phyloP scores from a whole-genome alignment of 164 flowering plant species.

The Tetrastigma voinierianum region DNA sequence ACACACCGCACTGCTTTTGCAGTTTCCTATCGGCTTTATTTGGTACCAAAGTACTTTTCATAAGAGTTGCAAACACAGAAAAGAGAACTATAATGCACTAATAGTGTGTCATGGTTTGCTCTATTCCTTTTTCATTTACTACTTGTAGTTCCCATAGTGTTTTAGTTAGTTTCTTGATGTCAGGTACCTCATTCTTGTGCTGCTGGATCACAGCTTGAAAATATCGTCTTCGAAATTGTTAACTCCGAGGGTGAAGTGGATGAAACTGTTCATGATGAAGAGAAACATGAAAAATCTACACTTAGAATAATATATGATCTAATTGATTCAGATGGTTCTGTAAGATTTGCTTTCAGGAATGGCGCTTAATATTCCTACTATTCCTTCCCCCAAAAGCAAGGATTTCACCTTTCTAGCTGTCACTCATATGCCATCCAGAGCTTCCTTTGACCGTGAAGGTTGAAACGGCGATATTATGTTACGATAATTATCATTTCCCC shows the following conservation, averaged over 20 bases:
- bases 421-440: slow-evolving; percentile 59
- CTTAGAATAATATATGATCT: slow-evolving; percentile 39
- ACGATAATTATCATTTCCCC: not conserved
- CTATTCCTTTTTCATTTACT: not conserved
- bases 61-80: too few relatives aligned
- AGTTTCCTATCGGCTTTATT: slow-evolving; percentile 49
- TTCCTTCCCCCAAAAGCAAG: slow-evolving; percentile 46
- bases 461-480: slow-evolving; percentile 1
- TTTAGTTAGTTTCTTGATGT: slow-evolving; percentile 2
- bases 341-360: slow-evolving; percentile 40
- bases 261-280: slow-evolving; percentile 40
- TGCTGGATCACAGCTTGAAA: slow-evolving; percentile 53
- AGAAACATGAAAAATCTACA: slow-evolving; percentile 30
- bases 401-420: slow-evolving; percentile 38
- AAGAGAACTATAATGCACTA: too few relatives aligned
- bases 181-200: slow-evolving; percentile 48
- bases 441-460: slow-evolving; percentile 49
- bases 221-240: slow-evolving; percentile 49
- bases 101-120: slow-evolving; percentile 31
- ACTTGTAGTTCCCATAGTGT: not conserved
- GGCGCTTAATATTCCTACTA: slow-evolving; percentile 55
- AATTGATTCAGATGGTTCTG: slow-evolving; percentile 17
- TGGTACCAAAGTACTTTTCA: slow-evolving; percentile 22
- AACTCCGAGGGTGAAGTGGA: slow-evolving; percentile 53
- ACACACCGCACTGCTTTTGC: not conserved